A percentile compares a stretch with the other conserved stretches of the same genome.
Evolutionary conservation across 495 filamentous ascomycete genomes (phyloP).

Genomic region (Podospora comata): DNA sequence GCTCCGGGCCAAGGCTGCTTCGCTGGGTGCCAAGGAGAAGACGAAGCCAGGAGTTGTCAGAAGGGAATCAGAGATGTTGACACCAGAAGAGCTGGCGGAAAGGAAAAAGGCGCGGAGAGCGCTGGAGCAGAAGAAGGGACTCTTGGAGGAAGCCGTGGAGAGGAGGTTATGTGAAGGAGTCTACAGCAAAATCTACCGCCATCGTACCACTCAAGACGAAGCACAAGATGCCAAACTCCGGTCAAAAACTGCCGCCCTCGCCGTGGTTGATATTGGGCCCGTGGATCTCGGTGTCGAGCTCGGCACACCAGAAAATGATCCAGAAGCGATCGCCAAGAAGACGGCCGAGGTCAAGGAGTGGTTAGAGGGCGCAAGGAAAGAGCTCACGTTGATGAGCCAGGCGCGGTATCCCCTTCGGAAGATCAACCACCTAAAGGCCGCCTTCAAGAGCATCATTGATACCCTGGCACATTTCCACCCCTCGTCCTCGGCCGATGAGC

Average conservation of each 20-base stretch:
- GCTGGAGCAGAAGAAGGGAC: conserved; percentile 69
- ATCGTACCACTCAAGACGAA: conserved; percentile 89
- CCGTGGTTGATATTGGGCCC: conserved; percentile 84
- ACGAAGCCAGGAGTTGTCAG: conserved; percentile 35
- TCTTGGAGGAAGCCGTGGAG: conserved; percentile 91
- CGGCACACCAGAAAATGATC: conserved; percentile 44
- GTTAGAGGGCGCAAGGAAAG: conserved; percentile 70
- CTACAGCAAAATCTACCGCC: conserved; percentile 84
- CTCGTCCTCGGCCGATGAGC: conserved; percentile 93
- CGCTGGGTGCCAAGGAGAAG: conserved; percentile 50
- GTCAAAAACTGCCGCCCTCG: conserved; percentile 87
- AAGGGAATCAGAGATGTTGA: conserved; percentile 85
- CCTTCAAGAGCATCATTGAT: conserved; percentile 93
- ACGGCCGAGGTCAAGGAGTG: conserved; percentile 69
- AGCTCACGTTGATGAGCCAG: conserved; percentile 78
- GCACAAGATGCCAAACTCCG: conserved; percentile 91
- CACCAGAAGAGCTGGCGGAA: conserved; percentile 75
- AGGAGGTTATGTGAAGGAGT: conserved; percentile 80
- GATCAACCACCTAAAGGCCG: conserved; percentile 78
- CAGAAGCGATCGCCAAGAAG: conserved; percentile 54
- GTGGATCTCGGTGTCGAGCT: conserved; percentile 83
- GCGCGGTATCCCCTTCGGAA: conserved; percentile 87
- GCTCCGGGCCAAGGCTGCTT: conserved; percentile 50
- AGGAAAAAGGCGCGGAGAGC: conserved; percentile 72
- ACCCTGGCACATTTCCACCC: conserved; percentile 72